Evolutionary conservation across 1,139 yeast species (phyloP).

Genomic region (Arxiozyma slooffiae): DNA sequence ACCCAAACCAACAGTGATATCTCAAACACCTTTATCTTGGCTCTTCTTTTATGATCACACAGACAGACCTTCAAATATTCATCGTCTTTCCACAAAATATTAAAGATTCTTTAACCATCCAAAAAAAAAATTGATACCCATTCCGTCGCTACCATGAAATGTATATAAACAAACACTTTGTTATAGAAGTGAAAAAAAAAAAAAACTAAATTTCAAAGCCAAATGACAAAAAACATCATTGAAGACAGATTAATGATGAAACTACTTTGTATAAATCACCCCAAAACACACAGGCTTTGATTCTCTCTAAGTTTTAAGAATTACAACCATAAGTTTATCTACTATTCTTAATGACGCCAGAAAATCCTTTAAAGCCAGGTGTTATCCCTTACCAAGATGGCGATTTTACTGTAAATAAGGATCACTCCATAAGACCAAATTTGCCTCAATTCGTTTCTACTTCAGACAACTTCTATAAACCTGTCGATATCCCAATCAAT

Average conservation of each 20-base stretch:
- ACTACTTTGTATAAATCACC: too few species aligned
- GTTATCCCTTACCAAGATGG: slow-evolving; percentile 25
- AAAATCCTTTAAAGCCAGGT: slow-evolving; percentile 20
- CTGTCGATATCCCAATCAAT: slow-evolving; percentile 72
- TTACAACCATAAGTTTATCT: background rate
- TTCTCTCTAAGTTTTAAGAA: background rate
- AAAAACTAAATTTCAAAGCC: background rate
- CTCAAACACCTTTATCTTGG: background rate
- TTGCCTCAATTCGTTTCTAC: slow-evolving; percentile 12
- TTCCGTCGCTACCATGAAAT: background rate
- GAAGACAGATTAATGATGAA: background rate
- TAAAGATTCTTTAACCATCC: background rate
- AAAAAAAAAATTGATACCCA: background rate
- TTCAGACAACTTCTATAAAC: slow-evolving; percentile 15
- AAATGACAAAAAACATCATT: background rate
- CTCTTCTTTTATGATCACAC: too few species aligned
- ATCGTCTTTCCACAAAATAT: background rate
- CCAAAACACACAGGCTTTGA: background rate
- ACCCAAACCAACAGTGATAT: background rate
- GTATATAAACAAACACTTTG: background rate
- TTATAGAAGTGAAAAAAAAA: too few species aligned
- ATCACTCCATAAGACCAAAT: slow-evolving; percentile 10
- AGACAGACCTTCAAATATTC: background rate
- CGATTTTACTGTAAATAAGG: slow-evolving; percentile 15
- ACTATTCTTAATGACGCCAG: background rate